A percentile compares a stretch with the other conserved stretches of the same genome.
Conservation (phyloP, 352 stramenopile genomes). For the Plasmopara halstedii region DNA sequence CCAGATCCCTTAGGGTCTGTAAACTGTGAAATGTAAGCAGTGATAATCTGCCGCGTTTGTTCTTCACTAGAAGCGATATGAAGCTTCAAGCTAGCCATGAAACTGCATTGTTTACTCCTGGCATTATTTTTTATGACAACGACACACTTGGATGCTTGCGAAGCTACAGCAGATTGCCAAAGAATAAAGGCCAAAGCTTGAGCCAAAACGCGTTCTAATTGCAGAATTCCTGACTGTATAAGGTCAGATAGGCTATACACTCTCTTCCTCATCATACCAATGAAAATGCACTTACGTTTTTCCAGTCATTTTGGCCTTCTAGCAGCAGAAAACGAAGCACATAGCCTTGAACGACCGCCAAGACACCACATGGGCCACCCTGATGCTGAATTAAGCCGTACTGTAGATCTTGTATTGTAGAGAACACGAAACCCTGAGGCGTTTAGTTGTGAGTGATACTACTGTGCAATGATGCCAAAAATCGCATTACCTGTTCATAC, state of each 20-base stretch:
- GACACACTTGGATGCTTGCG: conserved; percentile 20
- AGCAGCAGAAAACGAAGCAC: conserved; percentile 74
- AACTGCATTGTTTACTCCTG: conserved; percentile 17
- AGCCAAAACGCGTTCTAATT: conserved; percentile 38
- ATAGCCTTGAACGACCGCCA: conserved; percentile 91
- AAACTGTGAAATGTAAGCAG: conserved; percentile 35
- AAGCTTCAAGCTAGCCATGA: conserved; percentile 35
- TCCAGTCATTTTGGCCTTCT: conserved; percentile 35
- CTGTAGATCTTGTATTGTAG: conserved; percentile 32
- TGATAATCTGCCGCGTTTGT: conserved; percentile 29
- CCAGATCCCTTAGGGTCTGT: conserved; percentile 48
- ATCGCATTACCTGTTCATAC: conserved; percentile 44
- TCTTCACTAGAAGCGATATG: conserved; percentile 27
- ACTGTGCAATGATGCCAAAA: neutral
- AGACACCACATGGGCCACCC: conserved; percentile 91
- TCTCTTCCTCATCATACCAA: conserved; percentile 3
- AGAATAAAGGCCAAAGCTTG: conserved; percentile 56
- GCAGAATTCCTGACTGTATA: conserved; percentile 26
- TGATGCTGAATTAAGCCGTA: conserved; percentile 92
- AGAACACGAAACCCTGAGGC: conserved; percentile 62
- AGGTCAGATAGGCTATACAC: neutral
- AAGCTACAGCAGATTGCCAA: conserved; percentile 42
- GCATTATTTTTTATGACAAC: conserved; percentile 26
- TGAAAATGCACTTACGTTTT: conserved; percentile 39
- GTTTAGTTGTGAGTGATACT: conserved; percentile 2